phyloP scores from a whole-genome alignment of 140 eudicot species.

The Stevia rebaudiana region DNA sequence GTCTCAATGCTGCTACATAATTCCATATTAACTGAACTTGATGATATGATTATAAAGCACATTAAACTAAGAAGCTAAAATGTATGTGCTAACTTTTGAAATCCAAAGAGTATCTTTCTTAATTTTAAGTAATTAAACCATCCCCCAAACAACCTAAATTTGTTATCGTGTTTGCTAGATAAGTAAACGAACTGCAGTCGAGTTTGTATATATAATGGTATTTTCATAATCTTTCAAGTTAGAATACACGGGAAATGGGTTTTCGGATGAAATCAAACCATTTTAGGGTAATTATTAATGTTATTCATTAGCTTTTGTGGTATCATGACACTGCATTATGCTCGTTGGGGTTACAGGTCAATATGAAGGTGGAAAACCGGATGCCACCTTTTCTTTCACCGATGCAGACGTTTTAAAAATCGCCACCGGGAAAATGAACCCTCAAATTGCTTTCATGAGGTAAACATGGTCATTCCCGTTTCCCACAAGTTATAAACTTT shows the following conservation, averaged over 20 bases:
- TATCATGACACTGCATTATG: not conserved
- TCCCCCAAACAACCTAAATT: too few species aligned
- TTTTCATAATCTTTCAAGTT: not conserved
- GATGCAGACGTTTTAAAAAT: conserved; percentile 67
- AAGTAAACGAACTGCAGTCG: not conserved
- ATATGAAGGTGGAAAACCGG: conserved; percentile 77
- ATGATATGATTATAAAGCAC: not conserved
- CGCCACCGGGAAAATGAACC: conserved; percentile 80
- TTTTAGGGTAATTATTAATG: not conserved
- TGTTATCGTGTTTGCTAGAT: not conserved
- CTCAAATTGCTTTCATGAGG: conserved; percentile 90
- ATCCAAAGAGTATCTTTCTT: not conserved
- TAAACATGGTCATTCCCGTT: conserved; percentile 10
- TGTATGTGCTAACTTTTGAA: conserved; percentile 1
- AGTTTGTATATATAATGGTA: not conserved
- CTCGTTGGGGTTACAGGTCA: conserved; percentile 33
- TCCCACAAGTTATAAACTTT: not conserved
- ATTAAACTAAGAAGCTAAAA: conserved; percentile 4
- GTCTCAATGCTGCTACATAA: not conserved
- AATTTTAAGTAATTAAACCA: conserved; percentile 3
- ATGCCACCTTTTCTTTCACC: conserved; percentile 75
- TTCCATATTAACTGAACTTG: not conserved
- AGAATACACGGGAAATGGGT: not conserved
- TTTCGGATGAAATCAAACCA: not conserved
- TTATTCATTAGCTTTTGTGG: not conserved